A percentile compares a stretch with the other conserved stretches of the same genome.
These are phyloP conservation scores for Elongisporangium prolatum DNA, from an alignment of 352 stramenopile genomes.

Conservation along the genomic window DNA sequence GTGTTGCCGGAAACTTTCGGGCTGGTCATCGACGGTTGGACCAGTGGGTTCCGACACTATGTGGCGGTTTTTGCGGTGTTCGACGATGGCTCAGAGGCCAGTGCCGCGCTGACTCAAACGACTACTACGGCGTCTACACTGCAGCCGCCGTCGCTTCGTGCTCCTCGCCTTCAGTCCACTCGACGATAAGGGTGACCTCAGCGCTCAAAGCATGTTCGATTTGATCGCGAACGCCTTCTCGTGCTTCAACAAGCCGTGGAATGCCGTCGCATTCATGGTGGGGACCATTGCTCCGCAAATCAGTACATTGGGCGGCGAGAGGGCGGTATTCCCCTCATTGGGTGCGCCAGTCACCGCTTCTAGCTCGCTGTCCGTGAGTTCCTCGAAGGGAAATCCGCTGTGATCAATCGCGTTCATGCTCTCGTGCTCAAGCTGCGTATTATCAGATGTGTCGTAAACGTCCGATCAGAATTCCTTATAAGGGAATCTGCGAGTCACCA, in stretches of 20 bases:
- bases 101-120: neutral
- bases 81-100: neutral
- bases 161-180: conserved; percentile 7
- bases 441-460: too few relatives aligned
- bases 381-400: too few relatives aligned
- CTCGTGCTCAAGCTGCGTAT: too few relatives aligned
- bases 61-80: conserved; percentile 3
- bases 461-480: too few relatives aligned
- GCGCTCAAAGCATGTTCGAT: conserved; percentile 10
- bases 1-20: conserved; percentile 2
- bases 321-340: conserved; percentile 8
- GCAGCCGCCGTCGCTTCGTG: neutral
- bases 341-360: too few relatives aligned
- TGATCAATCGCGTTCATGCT: too few relatives aligned
- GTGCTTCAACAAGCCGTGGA: conserved; percentile 6
- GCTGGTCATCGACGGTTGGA: conserved; percentile 7
- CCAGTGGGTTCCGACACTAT: neutral
- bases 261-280: conserved; percentile 9
- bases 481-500: too few relatives aligned
- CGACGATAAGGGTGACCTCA: conserved; percentile 7
- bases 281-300: conserved; percentile 15
- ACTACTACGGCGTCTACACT: neutral
- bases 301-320: conserved; percentile 7
- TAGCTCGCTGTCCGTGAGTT: too few relatives aligned
- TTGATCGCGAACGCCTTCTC: conserved; percentile 11